Evolutionary conservation across 108 stramenopile genomes (phyloP), one percentile per base, ranked within the genome.

Genomic region (Skeletonema costatum): DNA sequence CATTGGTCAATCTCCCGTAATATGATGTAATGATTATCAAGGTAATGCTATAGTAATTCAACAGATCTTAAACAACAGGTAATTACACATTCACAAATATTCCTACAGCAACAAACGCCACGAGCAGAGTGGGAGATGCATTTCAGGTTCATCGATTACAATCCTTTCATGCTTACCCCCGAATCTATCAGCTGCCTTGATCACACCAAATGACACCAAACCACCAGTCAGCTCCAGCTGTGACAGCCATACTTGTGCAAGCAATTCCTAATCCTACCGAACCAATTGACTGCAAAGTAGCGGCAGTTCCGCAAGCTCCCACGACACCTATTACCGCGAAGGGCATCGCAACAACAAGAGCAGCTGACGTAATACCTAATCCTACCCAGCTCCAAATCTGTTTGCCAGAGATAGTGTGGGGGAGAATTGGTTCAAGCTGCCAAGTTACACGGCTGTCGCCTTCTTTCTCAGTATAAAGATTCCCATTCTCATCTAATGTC

Each of bases 381-480:
- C 56, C 64, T 10, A 66, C 41, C 30, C 32, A 12, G 30, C 64
- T 68, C 46, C 58, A 58, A 29, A 75, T 68, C 32, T 68, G 58
- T 21, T 67, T 67, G 13, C 31, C 66, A 48, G 42, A 67, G 36
- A 68, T 67, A 7, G 67, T 67, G 10, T 44, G 65, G 3, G 74
- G 74, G 30, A 76, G 56, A 9, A 70, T 70, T 3, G 68, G 68
- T 70, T 76, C 75, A 60, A 76, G 75, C 17, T 44, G n/a, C 53
- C 68, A 76, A 25, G 68, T 60, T 38, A 25, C 75, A 16, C 17
- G 16, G 51, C 42, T 67, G 21, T 32, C 68, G 44, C 58, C 38
- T 21, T 12, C 63, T 30, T 69, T 44, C 31, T 19, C 44, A 9
- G 56, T 59, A 48, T 21, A 70, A 13, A 39, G 14, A 70, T 60